These are phyloP conservation scores for Fistulifera pelliculosa DNA, from an alignment of 108 stramenopile species.

Conservation along the genomic window DNA sequence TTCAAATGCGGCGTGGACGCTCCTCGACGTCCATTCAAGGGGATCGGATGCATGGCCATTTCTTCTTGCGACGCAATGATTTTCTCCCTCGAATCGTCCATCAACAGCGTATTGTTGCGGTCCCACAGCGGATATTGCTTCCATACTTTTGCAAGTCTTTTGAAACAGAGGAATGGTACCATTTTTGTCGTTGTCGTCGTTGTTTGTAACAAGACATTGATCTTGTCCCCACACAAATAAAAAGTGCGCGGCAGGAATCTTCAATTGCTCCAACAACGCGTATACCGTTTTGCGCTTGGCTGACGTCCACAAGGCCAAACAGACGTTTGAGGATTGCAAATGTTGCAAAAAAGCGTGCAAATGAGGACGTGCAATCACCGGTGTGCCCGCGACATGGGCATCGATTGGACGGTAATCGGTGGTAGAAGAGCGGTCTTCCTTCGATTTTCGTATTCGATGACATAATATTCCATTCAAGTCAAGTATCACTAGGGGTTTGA, in stretches of 20 bases:
- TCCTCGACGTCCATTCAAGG: constrained; percentile 58
- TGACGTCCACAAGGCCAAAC: constrained; percentile 73
- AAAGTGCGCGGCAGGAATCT: constrained; percentile 28
- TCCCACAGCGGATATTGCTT: constrained; percentile 63
- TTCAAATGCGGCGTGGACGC: constrained; percentile 5
- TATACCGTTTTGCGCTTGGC: constrained; percentile 61
- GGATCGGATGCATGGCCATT: constrained; percentile 57
- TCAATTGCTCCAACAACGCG: constrained; percentile 30
- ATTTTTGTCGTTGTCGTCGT: neutral
- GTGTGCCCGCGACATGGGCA: constrained; percentile 44
- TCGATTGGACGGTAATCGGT: constrained; percentile 14
- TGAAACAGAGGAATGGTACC: constrained; percentile 15
- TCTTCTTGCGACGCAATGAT: constrained; percentile 37
- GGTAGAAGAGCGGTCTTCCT: constrained; percentile 7
- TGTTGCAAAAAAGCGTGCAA: constrained; percentile 32
- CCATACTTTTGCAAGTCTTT: constrained; percentile 69
- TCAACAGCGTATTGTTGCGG: constrained; percentile 55
- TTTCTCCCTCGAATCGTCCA: constrained; percentile 81
- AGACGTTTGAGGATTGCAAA: constrained; percentile 38
- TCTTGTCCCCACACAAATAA: constrained; percentile 73
- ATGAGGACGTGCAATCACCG: constrained; percentile 54
- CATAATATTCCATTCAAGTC: constrained; percentile 85
- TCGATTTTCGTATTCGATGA: constrained; percentile 45
- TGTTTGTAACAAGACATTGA: constrained; percentile 7
- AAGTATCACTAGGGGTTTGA: constrained; percentile 54